Conservation (phyloP, 805 yeast species). For the Ogataea minuta region DNA sequence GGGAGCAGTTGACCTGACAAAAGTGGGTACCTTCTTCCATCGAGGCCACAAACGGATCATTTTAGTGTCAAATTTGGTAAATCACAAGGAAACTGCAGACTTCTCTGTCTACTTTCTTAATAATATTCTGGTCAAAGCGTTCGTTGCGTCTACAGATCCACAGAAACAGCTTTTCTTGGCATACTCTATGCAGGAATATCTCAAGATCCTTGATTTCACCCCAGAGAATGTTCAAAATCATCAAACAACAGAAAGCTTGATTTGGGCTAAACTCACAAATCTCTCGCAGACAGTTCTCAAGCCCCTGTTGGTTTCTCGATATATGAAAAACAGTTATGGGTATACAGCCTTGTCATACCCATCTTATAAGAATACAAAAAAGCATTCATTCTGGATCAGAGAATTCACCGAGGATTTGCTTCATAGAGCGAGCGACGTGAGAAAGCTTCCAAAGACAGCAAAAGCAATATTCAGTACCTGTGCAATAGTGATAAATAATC, state of each 20-base stretch:
- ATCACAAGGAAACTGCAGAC: slow-evolving; percentile 55
- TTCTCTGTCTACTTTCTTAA: slow-evolving; percentile 68
- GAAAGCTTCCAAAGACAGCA: slow-evolving; percentile 29
- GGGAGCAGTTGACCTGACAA: slow-evolving; percentile 72
- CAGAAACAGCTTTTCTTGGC: slow-evolving; percentile 80
- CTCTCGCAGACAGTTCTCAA: slow-evolving; percentile 68
- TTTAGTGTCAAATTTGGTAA: slow-evolving; percentile 61
- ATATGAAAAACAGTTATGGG: slow-evolving; percentile 51
- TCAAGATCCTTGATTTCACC: slow-evolving; percentile 54
- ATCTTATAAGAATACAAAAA: slow-evolving; percentile 52
- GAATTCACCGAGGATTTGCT: slow-evolving; percentile 66
- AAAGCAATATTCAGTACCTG: slow-evolving; percentile 58
- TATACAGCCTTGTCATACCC: slow-evolving; percentile 59
- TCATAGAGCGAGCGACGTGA: slow-evolving; percentile 35
- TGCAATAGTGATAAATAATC: slow-evolving; percentile 62
- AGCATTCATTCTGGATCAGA: slow-evolving; percentile 70
- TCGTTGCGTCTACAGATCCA: slow-evolving; percentile 90
- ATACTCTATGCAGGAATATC: slow-evolving; percentile 81
- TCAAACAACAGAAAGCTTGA: slow-evolving; percentile 33
- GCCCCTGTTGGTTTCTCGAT: slow-evolving; percentile 74
- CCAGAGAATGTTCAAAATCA: slow-evolving; percentile 19
- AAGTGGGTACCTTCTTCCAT: slow-evolving; percentile 38
- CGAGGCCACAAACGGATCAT: slow-evolving; percentile 43
- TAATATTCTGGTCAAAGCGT: slow-evolving; percentile 71
- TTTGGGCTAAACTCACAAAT: slow-evolving; percentile 66